Evolutionary conservation across 495 filamentous ascomycete species (phyloP).

Genomic region (Trichoderma virens): DNA sequence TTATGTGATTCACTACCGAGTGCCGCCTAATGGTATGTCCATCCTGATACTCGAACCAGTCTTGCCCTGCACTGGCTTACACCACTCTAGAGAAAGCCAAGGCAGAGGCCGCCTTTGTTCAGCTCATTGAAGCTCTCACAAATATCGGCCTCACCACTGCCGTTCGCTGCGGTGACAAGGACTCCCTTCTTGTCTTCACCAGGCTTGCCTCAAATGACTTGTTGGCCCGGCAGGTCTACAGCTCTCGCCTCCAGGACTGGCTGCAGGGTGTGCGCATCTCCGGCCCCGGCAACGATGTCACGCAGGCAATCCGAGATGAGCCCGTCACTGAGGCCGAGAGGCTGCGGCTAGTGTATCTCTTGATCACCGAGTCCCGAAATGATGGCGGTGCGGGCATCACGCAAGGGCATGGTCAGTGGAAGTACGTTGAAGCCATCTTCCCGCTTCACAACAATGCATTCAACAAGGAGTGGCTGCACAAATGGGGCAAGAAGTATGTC

Average conservation of each 20-base stretch:
- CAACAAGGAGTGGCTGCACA: constrained; percentile 84
- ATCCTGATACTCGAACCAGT: background rate
- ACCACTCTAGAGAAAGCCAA: constrained; percentile 49
- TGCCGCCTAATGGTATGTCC: constrained; percentile 53
- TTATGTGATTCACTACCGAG: constrained; percentile 82
- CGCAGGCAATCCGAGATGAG: constrained; percentile 52
- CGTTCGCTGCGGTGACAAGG: constrained; percentile 70
- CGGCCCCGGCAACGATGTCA: constrained; percentile 69
- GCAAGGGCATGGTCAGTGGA: constrained; percentile 74
- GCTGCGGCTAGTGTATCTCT: constrained; percentile 71
- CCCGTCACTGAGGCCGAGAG: constrained; percentile 83
- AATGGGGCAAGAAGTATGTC: constrained; percentile 77
- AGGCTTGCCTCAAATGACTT: constrained; percentile 61
- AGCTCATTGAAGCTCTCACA: constrained; percentile 63
- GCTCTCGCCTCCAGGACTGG: constrained; percentile 85
- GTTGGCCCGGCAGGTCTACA: constrained; percentile 57
- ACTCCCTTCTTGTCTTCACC: constrained; percentile 75
- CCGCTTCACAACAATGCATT: constrained; percentile 81
- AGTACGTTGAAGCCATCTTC: constrained; percentile 76
- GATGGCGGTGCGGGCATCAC: constrained; percentile 90
- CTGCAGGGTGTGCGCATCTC: constrained; percentile 77
- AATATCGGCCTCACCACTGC: constrained; percentile 74
- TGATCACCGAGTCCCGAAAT: constrained; percentile 72
- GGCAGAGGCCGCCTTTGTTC: constrained; percentile 64
- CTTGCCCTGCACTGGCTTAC: background rate